Evolutionary conservation across 169 alveolate species (phyloP).

Genomic region (Plasmodium blacklocki): DNA sequence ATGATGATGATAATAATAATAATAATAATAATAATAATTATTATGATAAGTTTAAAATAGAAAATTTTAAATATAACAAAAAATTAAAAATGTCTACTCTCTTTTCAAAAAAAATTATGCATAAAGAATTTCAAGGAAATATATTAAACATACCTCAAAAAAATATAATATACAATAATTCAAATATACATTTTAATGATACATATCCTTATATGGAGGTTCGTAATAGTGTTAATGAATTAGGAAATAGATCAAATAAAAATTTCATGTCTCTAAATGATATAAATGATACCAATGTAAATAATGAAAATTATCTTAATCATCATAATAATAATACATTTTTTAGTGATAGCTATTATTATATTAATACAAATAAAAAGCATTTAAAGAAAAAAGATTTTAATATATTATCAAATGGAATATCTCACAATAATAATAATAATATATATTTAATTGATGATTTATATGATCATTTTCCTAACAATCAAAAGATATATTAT

Average conservation of each 20-base stretch:
- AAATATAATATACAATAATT: neutral
- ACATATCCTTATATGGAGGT: no score
- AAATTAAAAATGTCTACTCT: conserved; percentile 37
- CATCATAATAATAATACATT: no score
- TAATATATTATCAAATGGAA: no score
- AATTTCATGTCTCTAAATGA: no score
- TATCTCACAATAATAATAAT: neutral
- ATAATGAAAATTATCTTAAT: no score
- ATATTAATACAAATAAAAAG: no score
- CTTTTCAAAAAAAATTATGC: conserved; percentile 50
- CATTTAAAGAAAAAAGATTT: no score
- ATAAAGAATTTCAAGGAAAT: conserved; percentile 40
- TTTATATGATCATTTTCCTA: neutral
- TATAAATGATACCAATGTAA: no score
- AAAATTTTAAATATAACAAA: conserved; percentile 32
- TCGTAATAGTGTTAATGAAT: no score
- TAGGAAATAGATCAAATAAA: no score
- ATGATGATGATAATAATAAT: neutral
- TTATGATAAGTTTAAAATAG: conserved; percentile 8
- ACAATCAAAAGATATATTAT: conserved; percentile 20
- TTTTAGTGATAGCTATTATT: no score
- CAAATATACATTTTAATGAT: no score
- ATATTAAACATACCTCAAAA: conserved; percentile 19
- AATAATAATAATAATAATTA: neutral
- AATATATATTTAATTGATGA: conserved; percentile 1